Conservation (phyloP, 2,329 filamentous ascomycete species). For the Xylariaceae sp. region DNA sequence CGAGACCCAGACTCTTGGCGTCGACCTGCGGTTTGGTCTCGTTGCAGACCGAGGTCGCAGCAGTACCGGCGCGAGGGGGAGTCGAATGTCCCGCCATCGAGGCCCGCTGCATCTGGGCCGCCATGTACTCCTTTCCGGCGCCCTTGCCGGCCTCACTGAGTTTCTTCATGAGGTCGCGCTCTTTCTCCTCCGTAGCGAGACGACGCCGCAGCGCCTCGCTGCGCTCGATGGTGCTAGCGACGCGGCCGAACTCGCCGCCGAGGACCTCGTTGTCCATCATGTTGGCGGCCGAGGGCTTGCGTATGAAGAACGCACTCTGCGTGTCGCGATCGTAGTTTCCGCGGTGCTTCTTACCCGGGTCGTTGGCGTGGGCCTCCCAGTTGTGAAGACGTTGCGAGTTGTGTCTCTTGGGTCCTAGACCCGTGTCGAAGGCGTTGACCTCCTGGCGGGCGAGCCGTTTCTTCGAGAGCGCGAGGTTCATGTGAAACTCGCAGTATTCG, state of each 20-base stretch:
- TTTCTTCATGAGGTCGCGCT: slow-evolving; percentile 65
- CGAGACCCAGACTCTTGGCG: slow-evolving; percentile 41
- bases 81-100: slow-evolving; percentile 8
- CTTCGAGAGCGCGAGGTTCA: slow-evolving; percentile 74
- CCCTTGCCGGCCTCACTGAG: slow-evolving; percentile 60
- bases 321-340: slow-evolving; percentile 54
- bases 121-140: slow-evolving; percentile 68
- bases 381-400: slow-evolving; percentile 31
- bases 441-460: slow-evolving; percentile 36
- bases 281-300: slow-evolving; percentile 49
- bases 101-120: slow-evolving; percentile 26
- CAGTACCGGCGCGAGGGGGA: not conserved
- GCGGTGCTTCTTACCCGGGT: slow-evolving; percentile 33
- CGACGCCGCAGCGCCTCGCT: slow-evolving; percentile 62
- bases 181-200: slow-evolving; percentile 63
- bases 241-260: slow-evolving; percentile 35
- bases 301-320: slow-evolving; percentile 52
- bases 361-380: slow-evolving; percentile 23
- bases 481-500: slow-evolving; percentile 87
- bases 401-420: slow-evolving; percentile 37
- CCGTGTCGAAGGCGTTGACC: slow-evolving; percentile 39
- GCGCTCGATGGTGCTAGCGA: slow-evolving; percentile 54
- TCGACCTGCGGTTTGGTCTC: slow-evolving; percentile 37
- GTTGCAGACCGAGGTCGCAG: not conserved
- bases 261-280: slow-evolving; percentile 58